Base-by-base conservation (phyloP, 2,329 filamentous ascomycete species). In the Fusarium acutatum region DNA sequence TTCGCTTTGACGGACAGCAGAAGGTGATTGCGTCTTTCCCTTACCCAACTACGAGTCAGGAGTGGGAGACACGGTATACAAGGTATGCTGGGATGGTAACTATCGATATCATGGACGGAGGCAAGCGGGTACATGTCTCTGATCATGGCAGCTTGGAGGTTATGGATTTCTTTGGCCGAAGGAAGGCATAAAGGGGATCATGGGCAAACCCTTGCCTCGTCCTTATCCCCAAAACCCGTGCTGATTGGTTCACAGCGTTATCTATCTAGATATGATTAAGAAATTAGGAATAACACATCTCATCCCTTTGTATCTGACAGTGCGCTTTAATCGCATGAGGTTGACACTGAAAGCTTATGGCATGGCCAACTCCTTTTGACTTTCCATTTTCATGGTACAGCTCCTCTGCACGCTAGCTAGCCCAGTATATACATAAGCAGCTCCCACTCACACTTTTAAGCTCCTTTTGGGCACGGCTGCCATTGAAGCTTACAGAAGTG, bases 391-490 rank as follows among this genome's bases (percentile, higher is more conserved):
- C 20, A 30, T 18, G 3, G 5, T 18, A 9, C 11, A 13, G 11
- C 20, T 17, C 0, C 14, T 12, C 15, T 30, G 2, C 5, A 32
- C 7, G 5, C 22, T 9, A 18, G 7, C 2, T 6, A 49, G 14
- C 17, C 10, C 14, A n/a, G 7, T 13, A n/a, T 17, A n/a, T 15
- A 7, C 8, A 47, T 12, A 7, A 5, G 9, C 6, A n/a, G 14
- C 7, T 30, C 7, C 9, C 12, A 12, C 4, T 14, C 6, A n/a
- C 14, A 30, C 10, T 6, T 8, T 6, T 14, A 10, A 7, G 5
- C 28, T 32, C 44, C 7, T 24, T 32, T 0, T 5, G 6, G 28
- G 22, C 46, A 18, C 4, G 15, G 6, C 22, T 24, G 3, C 12
- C 0, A 13, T 32, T 10, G 7, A 32, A 32, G 5, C 18, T 6